phyloP scores from a whole-genome alignment of 2,329 filamentous ascomycete species.

The Purpureocillium takamizusanense region DNA sequence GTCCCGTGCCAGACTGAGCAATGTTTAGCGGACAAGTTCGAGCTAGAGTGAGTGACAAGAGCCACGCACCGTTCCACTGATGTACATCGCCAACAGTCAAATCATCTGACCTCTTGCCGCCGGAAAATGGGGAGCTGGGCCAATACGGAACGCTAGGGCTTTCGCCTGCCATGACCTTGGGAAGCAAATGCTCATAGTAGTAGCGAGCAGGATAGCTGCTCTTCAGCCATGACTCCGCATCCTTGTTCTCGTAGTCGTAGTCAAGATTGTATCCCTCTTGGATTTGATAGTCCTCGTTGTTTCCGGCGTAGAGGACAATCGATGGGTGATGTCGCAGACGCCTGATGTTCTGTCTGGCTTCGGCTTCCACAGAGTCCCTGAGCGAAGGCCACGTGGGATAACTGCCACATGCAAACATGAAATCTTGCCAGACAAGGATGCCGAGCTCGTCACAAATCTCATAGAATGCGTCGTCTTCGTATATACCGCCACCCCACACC shows the following conservation, averaged over 20 bases:
- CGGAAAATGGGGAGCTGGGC: constrained; percentile 60
- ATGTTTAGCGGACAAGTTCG: neutral
- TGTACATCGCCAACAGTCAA: constrained; percentile 70
- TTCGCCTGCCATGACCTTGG: constrained; percentile 52
- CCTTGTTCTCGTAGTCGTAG: constrained; percentile 64
- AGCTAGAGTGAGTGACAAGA: neutral
- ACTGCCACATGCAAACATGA: constrained; percentile 60
- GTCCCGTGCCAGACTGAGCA: constrained; percentile 52
- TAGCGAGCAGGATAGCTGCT: constrained; percentile 70
- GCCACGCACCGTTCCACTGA: constrained; percentile 48
- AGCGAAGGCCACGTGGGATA: constrained; percentile 54
- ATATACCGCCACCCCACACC: constrained; percentile 26
- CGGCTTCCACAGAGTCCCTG: constrained; percentile 46
- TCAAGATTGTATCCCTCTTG: constrained; percentile 58
- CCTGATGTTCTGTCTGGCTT: constrained; percentile 54
- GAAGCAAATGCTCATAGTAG: constrained; percentile 70
- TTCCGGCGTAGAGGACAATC: constrained; percentile 69
- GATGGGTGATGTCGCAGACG: constrained; percentile 52
- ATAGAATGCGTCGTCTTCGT: constrained; percentile 55
- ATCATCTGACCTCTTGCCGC: constrained; percentile 46
- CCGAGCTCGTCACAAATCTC: constrained; percentile 60
- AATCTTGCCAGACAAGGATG: constrained; percentile 64
- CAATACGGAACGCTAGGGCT: constrained; percentile 60
- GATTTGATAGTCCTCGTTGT: constrained; percentile 77
- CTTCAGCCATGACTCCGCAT: constrained; percentile 67